Base-by-base conservation (phyloP, 768 basidiomycete genomes). In the Cyclocybe cylindracea region DNA sequence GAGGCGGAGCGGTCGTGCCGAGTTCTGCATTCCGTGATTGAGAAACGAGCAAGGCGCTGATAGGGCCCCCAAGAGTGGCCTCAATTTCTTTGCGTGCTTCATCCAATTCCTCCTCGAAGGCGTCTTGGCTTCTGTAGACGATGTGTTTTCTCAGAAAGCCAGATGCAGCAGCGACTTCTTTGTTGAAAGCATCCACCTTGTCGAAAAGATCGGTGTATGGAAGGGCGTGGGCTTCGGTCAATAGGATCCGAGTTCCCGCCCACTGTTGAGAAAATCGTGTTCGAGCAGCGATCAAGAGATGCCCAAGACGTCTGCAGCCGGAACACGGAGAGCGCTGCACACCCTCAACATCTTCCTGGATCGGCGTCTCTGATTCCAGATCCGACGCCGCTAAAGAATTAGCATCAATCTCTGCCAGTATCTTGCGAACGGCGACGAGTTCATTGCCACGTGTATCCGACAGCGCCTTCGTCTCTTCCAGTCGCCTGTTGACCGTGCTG, bases 131-230 rank as follows among this genome's bases (percentile, higher is more conserved):
- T 8, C 18, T 42, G 31, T 40, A 49, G 34, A 40, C 64, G 62
- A 76, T 74, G 1, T 69, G 44, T 42, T 80, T 79, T 1, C 79
- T 73, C 50, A 82, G 71, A 49, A 67, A 70, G 0, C 77, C 75
- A 2, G 79, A 76, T 11, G 72, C 72, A 57, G 83, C 78, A 32
- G 71, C 71, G 31, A 81, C 76, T 52, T 77, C 74, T 5, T 75
- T 64, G 55, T 82, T 83, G n/a, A 84, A 61, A 16, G 69, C 65
- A 42, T 75, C 70, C 10, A 83, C 63, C 56, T 77, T 71, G 2
- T 53, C 60, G 29, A 74, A 24, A 24, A 24, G 24, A 24, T 24
- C 24, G 24, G 24, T 24, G 24, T 24, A 24, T 24, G 24, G 24
- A 24, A 24, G 24, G 24, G 24, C 24, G 24, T 24, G 24, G 24